Base-by-base conservation (phyloP, 1,139 yeast genomes). In the Magnusiomyces clavatus region DNA sequence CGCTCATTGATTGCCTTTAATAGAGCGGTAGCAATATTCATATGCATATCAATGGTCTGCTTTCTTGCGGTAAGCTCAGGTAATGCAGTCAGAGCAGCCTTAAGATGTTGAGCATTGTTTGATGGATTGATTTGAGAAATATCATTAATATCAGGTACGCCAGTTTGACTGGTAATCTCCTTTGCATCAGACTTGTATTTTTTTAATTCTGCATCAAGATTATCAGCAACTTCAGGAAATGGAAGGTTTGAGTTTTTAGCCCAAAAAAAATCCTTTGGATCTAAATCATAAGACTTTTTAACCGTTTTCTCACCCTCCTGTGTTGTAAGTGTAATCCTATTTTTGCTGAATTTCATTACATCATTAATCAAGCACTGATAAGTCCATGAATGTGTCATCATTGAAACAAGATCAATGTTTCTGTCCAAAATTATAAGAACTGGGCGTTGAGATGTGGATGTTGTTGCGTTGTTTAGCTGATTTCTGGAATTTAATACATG, bases 341-440 rank as follows among this genome's bases (percentile, higher is more conserved):
- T 90, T 64, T 95, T 78, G 59, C 82, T 79, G 61, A 92, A 75
- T 52, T 80, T 78, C 67, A 94, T 87, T 11, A 89, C 95, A 66
- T 92, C 99, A 62, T 90, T 86, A 14, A 92, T 95, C 80, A 92
- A 83, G 62, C 97, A 89, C 71, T 92, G 96, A 66, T 92, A 92
- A 50, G 95, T 89, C 97, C 98, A 90, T 6, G 97, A 88, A 68
- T 92, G 99, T 1, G 94, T 80, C 66, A 94, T 83, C 97, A 92
- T 90, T 31, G 96, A 84, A 2, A 92, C 83, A 57, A 94, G 74
- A 68, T 94, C 97, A 56, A 92, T 77, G 62, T 86, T 87, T 65
- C 99, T 78, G 68, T 92, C 99, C 54, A 90, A 71, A 51, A 92
- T 70, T 40, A 94, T 76, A 61, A 92, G 74, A 14, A 92, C 97